A percentile compares a stretch with the other conserved stretches of the same genome.
Conservation (phyloP, 306 rosid species). For the Pueraria montana region DNA sequence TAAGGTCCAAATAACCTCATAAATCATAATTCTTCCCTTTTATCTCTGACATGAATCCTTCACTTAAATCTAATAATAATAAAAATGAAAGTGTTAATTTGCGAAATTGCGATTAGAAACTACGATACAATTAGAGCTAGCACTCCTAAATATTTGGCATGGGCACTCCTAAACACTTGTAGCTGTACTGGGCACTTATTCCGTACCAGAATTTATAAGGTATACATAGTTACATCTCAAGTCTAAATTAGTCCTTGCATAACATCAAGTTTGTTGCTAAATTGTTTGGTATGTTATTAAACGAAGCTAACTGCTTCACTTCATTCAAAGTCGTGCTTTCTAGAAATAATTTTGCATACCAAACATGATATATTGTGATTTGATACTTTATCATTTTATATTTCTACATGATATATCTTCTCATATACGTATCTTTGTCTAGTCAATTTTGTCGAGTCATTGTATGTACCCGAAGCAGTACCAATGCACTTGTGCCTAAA, state of each 20-base stretch:
- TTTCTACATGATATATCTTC: too few relatives aligned
- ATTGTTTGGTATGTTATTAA: background rate
- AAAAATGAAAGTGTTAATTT: background rate
- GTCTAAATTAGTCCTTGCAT: background rate
- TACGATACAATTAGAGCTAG: too few relatives aligned
- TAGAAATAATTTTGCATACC: too few relatives aligned
- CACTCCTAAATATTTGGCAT: too few relatives aligned
- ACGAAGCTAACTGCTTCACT: background rate
- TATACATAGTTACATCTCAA: background rate
- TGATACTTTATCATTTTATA: too few relatives aligned
- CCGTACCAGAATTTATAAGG: background rate
- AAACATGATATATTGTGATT: too few relatives aligned
- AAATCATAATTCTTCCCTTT: background rate
- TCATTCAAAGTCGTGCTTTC: too few relatives aligned
- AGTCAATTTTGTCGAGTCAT: background rate
- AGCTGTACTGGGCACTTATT: background rate
- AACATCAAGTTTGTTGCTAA: background rate
- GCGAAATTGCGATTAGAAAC: background rate
- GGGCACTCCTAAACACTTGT: background rate
- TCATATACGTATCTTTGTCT: background rate
- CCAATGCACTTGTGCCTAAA: background rate
- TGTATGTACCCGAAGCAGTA: background rate
- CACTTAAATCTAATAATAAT: too few relatives aligned
- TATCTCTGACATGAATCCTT: too few relatives aligned
- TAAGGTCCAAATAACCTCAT: background rate